Conservation (phyloP, 2,329 filamentous ascomycete genomes). For the Hypoxylon sp. region DNA sequence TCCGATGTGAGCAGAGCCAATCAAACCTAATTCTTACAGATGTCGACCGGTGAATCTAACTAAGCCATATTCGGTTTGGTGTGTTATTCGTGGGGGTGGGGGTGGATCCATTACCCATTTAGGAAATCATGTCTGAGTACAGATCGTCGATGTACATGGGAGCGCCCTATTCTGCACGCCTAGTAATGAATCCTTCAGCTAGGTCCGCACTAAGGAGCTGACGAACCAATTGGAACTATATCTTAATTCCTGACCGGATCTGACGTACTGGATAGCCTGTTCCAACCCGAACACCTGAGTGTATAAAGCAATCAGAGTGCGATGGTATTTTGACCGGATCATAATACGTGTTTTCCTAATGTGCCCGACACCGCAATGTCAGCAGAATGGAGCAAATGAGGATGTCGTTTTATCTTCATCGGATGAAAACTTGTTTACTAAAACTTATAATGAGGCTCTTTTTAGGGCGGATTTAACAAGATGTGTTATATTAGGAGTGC, state of each 20-base stretch:
- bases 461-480: background rate
- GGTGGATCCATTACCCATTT: background rate
- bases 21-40: background rate
- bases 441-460: background rate
- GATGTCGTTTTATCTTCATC: slow-evolving; percentile 2
- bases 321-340: background rate
- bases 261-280: background rate
- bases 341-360: background rate
- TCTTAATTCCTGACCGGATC: background rate
- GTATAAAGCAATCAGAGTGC: background rate
- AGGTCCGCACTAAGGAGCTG: background rate
- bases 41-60: background rate
- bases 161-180: too few species aligned
- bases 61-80: background rate
- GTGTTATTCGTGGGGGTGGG: background rate
- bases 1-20: background rate
- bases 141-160: background rate
- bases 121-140: background rate
- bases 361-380: background rate
- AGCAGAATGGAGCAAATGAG: slow-evolving; percentile 3
- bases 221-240: background rate
- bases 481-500: background rate
- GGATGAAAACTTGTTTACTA: background rate
- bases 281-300: background rate
- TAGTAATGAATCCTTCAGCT: background rate